These are phyloP conservation scores for Lophiostoma macrostomum DNA, from an alignment of 495 filamentous ascomycete genomes.

Conservation along the genomic window DNA sequence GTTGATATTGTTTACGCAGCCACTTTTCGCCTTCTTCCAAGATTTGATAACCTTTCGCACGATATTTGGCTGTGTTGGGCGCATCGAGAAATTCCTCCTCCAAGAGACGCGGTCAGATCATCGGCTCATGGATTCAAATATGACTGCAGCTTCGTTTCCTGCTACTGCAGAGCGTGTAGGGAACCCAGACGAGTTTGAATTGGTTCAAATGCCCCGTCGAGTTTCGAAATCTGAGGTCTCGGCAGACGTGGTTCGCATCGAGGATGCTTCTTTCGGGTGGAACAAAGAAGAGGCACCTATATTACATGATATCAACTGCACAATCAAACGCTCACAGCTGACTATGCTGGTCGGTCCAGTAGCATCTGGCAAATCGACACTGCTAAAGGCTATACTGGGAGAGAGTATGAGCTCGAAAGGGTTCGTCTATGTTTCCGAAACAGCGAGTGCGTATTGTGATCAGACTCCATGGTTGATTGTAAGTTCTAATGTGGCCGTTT, in stretches of 20 bases:
- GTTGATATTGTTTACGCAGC: slow-evolving; percentile 6
- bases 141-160: neutral
- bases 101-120: neutral
- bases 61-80: slow-evolving; percentile 1
- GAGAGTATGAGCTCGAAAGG: slow-evolving; percentile 12
- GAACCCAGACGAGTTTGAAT: neutral
- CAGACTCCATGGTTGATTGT: slow-evolving; percentile 32
- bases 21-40: neutral
- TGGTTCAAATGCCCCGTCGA: no score
- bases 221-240: neutral
- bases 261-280: slow-evolving; percentile 14
- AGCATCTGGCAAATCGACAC: slow-evolving; percentile 24
- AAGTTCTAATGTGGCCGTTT: no score
- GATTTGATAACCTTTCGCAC: neutral
- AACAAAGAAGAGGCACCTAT: slow-evolving; percentile 1
- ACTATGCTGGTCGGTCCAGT: slow-evolving; percentile 26
- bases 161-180: neutral
- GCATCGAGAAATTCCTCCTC: slow-evolving; percentile 7
- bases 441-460: slow-evolving; percentile 22
- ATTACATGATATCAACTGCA: slow-evolving; percentile 9
- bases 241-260: neutral
- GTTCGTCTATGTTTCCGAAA: neutral
- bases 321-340: slow-evolving; percentile 2
- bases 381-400: slow-evolving; percentile 23
- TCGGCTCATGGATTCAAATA: neutral